Evolutionary conservation across 768 basidiomycete genomes (phyloP).

Genomic region (Russula sp.): DNA sequence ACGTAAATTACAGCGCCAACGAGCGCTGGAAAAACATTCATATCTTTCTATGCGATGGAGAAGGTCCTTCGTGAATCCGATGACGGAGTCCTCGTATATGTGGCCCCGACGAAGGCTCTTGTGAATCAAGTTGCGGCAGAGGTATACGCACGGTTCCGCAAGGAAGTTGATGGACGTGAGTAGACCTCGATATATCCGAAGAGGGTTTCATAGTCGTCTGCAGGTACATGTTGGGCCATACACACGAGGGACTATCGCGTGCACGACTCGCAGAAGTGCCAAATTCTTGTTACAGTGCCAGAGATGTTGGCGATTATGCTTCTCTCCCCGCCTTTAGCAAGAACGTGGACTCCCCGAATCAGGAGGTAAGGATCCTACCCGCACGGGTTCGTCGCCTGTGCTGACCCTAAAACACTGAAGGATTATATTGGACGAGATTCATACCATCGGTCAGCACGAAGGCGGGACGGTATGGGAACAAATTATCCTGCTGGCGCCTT

Average conservation of each 20-base stretch:
- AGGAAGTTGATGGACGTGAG: constrained; percentile 45
- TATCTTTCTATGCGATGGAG: constrained; percentile 75
- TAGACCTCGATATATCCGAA: constrained; percentile 12
- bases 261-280: constrained; percentile 58
- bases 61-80: constrained; percentile 55
- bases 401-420: constrained; percentile 29
- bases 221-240: constrained; percentile 58
- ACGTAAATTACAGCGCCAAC: constrained; percentile 46
- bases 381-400: too few relatives aligned
- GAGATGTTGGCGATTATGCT: constrained; percentile 66
- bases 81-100: constrained; percentile 63
- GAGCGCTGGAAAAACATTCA: constrained; percentile 72
- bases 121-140: constrained; percentile 70
- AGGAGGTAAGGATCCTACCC: constrained; percentile 39
- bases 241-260: constrained; percentile 61
- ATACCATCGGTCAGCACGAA: constrained; percentile 64
- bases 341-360: constrained; percentile 55
- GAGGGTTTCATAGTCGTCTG: neutral
- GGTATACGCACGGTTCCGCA: constrained; percentile 62
- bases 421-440: constrained; percentile 65
- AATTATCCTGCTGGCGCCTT: constrained; percentile 62
- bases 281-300: constrained; percentile 70
- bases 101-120: constrained; percentile 71
- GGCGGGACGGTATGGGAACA: constrained; percentile 72
- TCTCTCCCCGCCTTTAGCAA: constrained; percentile 58